A percentile compares a stretch with the other conserved stretches of the same genome.
Evolutionary conservation across 2,329 filamentous ascomycete species (phyloP).

Genomic region (Penicillium sp.): DNA sequence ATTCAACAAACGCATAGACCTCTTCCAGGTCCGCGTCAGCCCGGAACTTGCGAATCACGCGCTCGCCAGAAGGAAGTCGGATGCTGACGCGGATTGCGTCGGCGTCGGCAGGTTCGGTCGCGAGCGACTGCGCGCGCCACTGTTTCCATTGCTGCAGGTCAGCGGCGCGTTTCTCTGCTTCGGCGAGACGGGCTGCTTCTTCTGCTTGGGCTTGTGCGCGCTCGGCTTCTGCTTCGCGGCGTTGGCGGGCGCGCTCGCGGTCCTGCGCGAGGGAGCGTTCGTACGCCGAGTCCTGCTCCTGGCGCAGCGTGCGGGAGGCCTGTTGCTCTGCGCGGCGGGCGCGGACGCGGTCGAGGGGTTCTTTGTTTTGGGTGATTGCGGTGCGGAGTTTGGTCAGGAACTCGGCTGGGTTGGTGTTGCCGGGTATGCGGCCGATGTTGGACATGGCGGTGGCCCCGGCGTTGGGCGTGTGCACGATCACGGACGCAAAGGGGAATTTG

Average conservation of each 20-base stretch:
- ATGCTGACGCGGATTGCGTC: conserved; percentile 69
- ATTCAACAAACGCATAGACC: conserved; percentile 94
- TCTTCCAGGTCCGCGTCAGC: conserved; percentile 73
- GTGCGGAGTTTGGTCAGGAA: conserved; percentile 71
- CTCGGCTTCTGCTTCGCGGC: conserved; percentile 68
- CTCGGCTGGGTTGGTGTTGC: conserved; percentile 65
- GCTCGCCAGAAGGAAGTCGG: conserved; percentile 61
- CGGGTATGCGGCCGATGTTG: conserved; percentile 73
- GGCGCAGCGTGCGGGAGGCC: conserved; percentile 72
- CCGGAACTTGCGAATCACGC: conserved; percentile 72
- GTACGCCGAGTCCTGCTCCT: conserved; percentile 89
- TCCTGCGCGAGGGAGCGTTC: conserved; percentile 86
- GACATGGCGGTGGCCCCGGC: conserved; percentile 86
- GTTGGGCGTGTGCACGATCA: conserved; percentile 83
- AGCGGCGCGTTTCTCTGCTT: conserved; percentile 53
- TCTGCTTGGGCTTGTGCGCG: conserved; percentile 61
- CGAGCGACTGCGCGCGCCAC: conserved; percentile 70
- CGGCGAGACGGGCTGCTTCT: conserved; percentile 60
- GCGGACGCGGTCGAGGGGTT: conserved; percentile 70
- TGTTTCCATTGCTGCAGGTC: conserved; percentile 68
- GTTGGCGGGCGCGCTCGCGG: conserved; percentile 73
- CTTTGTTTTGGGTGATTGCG: conserved; percentile 70
- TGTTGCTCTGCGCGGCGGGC: conserved; percentile 75
- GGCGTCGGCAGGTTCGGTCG: conserved; percentile 66
- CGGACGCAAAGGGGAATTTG: conserved; percentile 83